Conservation (phyloP, 2,329 filamentous ascomycete species). For the Botrytis byssoidea region DNA sequence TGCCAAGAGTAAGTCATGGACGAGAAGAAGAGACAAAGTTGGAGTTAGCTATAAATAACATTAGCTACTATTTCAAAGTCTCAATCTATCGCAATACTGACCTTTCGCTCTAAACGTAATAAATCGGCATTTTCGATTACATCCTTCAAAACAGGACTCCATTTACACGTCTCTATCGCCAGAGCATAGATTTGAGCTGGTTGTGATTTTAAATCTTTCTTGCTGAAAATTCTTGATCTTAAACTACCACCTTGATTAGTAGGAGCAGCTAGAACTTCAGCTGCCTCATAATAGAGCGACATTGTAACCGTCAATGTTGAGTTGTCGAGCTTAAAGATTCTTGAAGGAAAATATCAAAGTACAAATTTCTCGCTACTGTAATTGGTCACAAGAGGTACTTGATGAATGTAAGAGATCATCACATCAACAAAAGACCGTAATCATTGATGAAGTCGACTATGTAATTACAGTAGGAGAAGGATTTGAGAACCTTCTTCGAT, state of each 20-base stretch:
- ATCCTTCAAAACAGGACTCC: constrained; percentile 81
- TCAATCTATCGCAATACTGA: constrained; percentile 41
- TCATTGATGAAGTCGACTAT: neutral
- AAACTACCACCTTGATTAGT: constrained; percentile 74
- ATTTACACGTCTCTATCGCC: constrained; percentile 84
- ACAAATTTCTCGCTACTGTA: constrained; percentile 9
- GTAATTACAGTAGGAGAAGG: neutral
- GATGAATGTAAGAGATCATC: neutral
- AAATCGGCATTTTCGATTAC: constrained; percentile 81
- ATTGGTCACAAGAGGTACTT: constrained; percentile 10
- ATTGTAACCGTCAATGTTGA: constrained; percentile 48
- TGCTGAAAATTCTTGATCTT: constrained; percentile 79
- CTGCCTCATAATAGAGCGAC: constrained; percentile 95
- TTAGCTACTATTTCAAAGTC: constrained; percentile 13
- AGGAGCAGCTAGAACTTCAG: constrained; percentile 65
- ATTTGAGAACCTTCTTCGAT: neutral
- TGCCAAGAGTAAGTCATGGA: constrained; percentile 80
- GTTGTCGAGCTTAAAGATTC: neutral
- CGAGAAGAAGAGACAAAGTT: constrained; percentile 73
- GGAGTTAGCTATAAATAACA: constrained; percentile 66
- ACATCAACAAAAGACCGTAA: neutral
- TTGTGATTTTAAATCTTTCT: constrained; percentile 71
- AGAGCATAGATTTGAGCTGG: constrained; percentile 84
- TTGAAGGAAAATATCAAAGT: constrained; percentile 17
- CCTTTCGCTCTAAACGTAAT: constrained; percentile 80